Conservation (phyloP, 2,329 filamentous ascomycete species). For the Blumeria graminis region DNA sequence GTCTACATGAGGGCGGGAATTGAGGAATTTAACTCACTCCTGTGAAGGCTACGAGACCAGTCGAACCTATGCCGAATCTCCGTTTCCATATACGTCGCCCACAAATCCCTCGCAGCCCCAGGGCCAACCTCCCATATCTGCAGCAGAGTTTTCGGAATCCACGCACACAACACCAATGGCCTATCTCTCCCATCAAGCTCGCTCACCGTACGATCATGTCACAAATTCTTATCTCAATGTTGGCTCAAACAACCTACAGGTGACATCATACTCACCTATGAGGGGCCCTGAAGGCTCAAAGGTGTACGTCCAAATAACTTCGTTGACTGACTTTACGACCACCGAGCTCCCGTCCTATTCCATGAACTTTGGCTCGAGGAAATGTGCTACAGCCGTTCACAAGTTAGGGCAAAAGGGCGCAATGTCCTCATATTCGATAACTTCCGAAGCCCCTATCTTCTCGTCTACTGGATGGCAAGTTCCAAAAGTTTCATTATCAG, state of each 20-base stretch:
- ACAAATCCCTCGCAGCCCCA: slow-evolving; percentile 24
- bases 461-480: slow-evolving; percentile 29
- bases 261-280: slow-evolving; percentile 46
- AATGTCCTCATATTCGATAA: slow-evolving; percentile 45
- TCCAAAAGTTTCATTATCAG: slow-evolving; percentile 30
- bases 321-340: slow-evolving; percentile 48
- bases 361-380: slow-evolving; percentile 57
- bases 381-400: slow-evolving; percentile 40
- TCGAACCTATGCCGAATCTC: slow-evolving; percentile 17
- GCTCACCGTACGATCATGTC: slow-evolving; percentile 32
- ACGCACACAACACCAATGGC: slow-evolving; percentile 12
- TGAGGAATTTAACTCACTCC: slow-evolving; percentile 5
- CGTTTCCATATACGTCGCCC: slow-evolving; percentile 23
- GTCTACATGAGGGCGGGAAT: slow-evolving; percentile 18
- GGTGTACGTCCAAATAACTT: slow-evolving; percentile 49
- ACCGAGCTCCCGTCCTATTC: slow-evolving; percentile 31
- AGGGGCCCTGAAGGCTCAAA: slow-evolving; percentile 45
- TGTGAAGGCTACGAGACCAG: slow-evolving; percentile 12
- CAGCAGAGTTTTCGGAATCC: slow-evolving; percentile 11
- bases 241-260: slow-evolving; percentile 32
- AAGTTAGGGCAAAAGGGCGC: slow-evolving; percentile 34
- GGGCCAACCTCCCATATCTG: slow-evolving; percentile 17
- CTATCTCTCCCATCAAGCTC: slow-evolving; percentile 22
- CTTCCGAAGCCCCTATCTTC: slow-evolving; percentile 45
- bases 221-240: slow-evolving; percentile 41